Percentiles rank a stretch among this genome's conserved stretches.
These are phyloP conservation scores for Penicillium crystallinum DNA, from an alignment of 495 filamentous ascomycete genomes.

Conservation along the genomic window DNA sequence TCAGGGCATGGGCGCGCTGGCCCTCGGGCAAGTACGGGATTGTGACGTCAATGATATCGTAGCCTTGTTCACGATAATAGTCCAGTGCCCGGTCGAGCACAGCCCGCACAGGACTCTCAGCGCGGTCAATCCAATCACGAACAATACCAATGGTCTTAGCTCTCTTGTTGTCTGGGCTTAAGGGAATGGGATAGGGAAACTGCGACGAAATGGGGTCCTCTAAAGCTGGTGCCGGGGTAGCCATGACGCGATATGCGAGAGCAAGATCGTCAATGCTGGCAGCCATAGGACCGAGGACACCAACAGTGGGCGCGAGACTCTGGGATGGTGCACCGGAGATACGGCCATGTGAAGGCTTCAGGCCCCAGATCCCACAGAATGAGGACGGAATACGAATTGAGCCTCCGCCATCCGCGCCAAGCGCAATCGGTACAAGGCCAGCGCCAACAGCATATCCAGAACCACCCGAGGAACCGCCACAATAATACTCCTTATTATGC, in stretches of 20 bases:
- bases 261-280: conserved; percentile 75
- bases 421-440: conserved; percentile 73
- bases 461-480: conserved; percentile 84
- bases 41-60: conserved; percentile 65
- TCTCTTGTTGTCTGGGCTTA: conserved; percentile 19
- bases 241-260: conserved; percentile 72
- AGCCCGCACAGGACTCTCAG: conserved; percentile 57
- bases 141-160: conserved; percentile 63
- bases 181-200: conserved; percentile 45
- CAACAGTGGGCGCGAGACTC: conserved; percentile 57
- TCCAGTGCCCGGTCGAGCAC: conserved; percentile 56
- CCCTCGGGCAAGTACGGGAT: conserved; percentile 72
- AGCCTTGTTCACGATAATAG: conserved; percentile 57
- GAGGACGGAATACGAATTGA: conserved; percentile 75
- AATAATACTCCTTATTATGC: conserved; percentile 73
- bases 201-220: conserved; percentile 42
- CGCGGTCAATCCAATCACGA: conserved; percentile 67
- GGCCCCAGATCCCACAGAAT: conserved; percentile 82
- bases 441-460: conserved; percentile 70
- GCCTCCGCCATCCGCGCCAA: conserved; percentile 85
- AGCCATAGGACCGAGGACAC: conserved; percentile 72
- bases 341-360: conserved; percentile 81
- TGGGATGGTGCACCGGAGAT: conserved; percentile 58
- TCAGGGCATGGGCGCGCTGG: conserved; percentile 73
- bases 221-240: conserved; percentile 57